These are phyloP conservation scores for Fomitopsis palustris DNA, from an alignment of 1,284 basidiomycete species.

Conservation along the genomic window DNA sequence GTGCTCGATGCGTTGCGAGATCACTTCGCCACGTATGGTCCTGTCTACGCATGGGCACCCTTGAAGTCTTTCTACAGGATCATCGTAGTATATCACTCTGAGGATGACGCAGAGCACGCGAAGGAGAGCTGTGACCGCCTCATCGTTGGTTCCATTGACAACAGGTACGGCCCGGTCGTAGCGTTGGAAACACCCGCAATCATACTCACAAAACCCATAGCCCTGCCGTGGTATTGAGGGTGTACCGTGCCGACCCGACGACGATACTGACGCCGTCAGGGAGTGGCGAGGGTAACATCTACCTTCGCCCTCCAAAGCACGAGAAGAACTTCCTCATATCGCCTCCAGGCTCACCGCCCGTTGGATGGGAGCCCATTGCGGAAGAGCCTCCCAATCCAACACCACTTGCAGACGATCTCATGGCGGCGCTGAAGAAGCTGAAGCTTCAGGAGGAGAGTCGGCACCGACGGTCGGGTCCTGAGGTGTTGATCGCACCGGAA, in stretches of 20 bases:
- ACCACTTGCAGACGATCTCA: slow-evolving; percentile 92
- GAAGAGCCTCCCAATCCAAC: slow-evolving; percentile 91
- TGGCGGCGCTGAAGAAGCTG: slow-evolving; percentile 92
- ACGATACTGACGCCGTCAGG: slow-evolving; percentile 44
- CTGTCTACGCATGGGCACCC: slow-evolving; percentile 84
- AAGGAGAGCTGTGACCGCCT: slow-evolving; percentile 63
- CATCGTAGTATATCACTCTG: slow-evolving; percentile 72
- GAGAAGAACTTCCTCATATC: slow-evolving; percentile 98
- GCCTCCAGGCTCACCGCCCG: slow-evolving; percentile 95
- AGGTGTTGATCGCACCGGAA: slow-evolving; percentile 59
- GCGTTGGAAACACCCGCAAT: too few species aligned
- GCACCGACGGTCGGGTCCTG: slow-evolving; percentile 36
- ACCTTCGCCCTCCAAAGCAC: slow-evolving; percentile 74
- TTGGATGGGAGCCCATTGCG: slow-evolving; percentile 91
- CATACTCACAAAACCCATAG: slow-evolving; percentile 32
- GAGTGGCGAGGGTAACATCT: slow-evolving; percentile 39
- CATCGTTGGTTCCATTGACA: slow-evolving; percentile 45
- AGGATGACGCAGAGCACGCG: slow-evolving; percentile 62
- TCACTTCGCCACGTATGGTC: slow-evolving; percentile 73
- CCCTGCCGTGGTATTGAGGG: slow-evolving; percentile 58
- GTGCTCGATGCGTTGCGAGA: slow-evolving; percentile 63
- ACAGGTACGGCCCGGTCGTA: slow-evolving; percentile 39
- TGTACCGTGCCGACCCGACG: slow-evolving; percentile 79
- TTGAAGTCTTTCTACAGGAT: slow-evolving; percentile 78
- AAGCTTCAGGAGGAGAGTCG: slow-evolving; percentile 76